phyloP scores from a whole-genome alignment of 148 eudicot species.

The Fagopyrum esculentum region DNA sequence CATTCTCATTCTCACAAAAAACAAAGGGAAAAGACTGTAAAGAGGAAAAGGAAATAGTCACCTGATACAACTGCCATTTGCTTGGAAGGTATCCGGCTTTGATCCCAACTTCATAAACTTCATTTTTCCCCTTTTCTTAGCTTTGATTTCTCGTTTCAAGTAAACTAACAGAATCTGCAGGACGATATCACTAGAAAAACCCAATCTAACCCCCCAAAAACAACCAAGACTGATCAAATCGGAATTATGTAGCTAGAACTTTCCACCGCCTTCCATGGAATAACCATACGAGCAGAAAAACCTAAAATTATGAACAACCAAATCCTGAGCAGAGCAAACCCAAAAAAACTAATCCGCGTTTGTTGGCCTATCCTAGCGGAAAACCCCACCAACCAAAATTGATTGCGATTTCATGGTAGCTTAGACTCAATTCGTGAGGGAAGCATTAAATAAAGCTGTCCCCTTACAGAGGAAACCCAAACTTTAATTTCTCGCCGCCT shows the following conservation, averaged over 20 bases:
- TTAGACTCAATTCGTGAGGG: conserved; percentile 14
- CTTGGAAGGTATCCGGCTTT: conserved; percentile 73
- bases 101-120: conserved; percentile 89
- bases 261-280: not conserved
- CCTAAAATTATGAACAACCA: not conserved
- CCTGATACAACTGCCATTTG: conserved; percentile 55
- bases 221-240: not conserved
- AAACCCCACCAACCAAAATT: conserved; percentile 13
- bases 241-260: not conserved
- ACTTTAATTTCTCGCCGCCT: conserved; percentile 43
- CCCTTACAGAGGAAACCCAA: conserved; percentile 20
- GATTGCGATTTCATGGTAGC: conserved; percentile 9
- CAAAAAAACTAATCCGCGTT: conserved; percentile 8
- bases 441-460: conserved; percentile 26
- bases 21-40: not conserved
- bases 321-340: not conserved
- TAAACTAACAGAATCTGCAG: not conserved
- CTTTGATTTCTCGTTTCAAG: not conserved
- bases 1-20: not conserved
- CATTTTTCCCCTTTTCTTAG: conserved; percentile 34
- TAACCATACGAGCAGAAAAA: not conserved
- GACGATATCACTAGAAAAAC: conserved; percentile 11
- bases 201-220: conserved; percentile 8
- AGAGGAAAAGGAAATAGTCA: conserved; percentile 16
- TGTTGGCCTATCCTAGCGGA: not conserved